Base-by-base conservation (phyloP, 1,139 yeast species). In the Protomyces macrosporus region DNA sequence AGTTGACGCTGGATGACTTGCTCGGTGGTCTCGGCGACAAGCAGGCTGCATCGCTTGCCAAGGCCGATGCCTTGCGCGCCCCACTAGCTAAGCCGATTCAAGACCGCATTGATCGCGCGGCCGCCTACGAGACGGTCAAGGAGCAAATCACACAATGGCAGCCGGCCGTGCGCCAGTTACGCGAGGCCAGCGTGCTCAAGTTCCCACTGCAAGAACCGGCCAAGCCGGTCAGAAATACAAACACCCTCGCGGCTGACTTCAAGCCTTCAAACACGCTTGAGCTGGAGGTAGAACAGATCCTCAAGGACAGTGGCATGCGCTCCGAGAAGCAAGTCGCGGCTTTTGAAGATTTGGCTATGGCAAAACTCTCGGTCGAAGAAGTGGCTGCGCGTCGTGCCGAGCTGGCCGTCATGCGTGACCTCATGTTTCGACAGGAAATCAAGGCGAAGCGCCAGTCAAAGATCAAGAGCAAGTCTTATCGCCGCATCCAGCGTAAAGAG, bases 351-450 rank as follows among this genome's bases (percentile, higher is more conserved):
- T 82, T 90, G 53, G 93, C 90, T 12, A 74, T 78, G 34, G 90
- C 95, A 1, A 86, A 87, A 70, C 76, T 93, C 74, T 81, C 95
- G 0, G 83, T 87, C 35, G 96, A 88, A 68, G 98, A 95, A 62
- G 77, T 91, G 77, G 78, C 79, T 67, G 84, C 85, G 72, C 82
- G 96, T 69, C 87, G 95, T 12, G 82, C 84, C 65, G 97, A 93
- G 75, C 81, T 93, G 69, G 82, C 98, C 70, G 76, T 87, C 71
- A 90, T 90, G 97, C 83, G 98, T 68, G 98, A 93, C 72, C 81
- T 93, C 68, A 89, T 93, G 96, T 93, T 90, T 76, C 82, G 98
- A 72, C 97, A 93, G 72, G 97, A 93, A 77, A 84, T 86, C 71
- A 86, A 89, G 73, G 90, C 98, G 30, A 90, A 84, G 74, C 82